Base-by-base conservation (phyloP, 2,329 filamentous ascomycete species). In the Claviceps fusiformis region DNA sequence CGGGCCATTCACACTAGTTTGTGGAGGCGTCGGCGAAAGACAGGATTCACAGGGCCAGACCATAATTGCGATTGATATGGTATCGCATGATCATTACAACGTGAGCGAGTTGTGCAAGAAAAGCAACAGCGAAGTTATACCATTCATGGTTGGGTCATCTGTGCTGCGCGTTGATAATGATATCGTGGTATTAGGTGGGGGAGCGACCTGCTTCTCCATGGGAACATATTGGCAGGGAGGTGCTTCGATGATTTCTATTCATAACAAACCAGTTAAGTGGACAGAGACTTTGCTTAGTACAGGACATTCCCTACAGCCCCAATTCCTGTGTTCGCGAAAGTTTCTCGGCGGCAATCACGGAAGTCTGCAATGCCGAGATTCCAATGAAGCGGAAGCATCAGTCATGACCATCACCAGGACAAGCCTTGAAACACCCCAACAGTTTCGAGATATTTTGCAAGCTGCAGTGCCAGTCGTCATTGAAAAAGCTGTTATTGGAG, bases 171-270 rank as follows among this genome's bases (percentile, higher is more conserved):
- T 77, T 0, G 70, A 72, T 46, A 70, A 74, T 35, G 69, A 77
- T 19, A 62, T 90, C 3, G 63, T 88, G 10, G 71, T 95, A 8
- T 68, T 86, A 50, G 89, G 89, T 1, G 91, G 91, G 17, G 91
- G 89, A 43, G 89, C 87, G 17, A 88, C 89, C 0, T 95, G 89
- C 67, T 95, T 95, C 72, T 90, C 88, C 0, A 95, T 95, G 77
- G 90, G 90, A 1, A 87, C 87, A 7, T 90, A 81, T 63, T 95
- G 88, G 87, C 91, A 90, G 52, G 75, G 76, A 37, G 81, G 81
- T 1, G 72, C 76, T 13, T 85, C 74, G 52, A 66, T 70, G 2
- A 62, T 82, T 27, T 53, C 27, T 5, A 52, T 57, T 31, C 13
- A 37, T 43, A 47, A 50, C 50, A 46, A 10, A 35, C 45, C 37